Base-by-base conservation (phyloP, 805 yeast genomes). In the Millerago galiae region DNA sequence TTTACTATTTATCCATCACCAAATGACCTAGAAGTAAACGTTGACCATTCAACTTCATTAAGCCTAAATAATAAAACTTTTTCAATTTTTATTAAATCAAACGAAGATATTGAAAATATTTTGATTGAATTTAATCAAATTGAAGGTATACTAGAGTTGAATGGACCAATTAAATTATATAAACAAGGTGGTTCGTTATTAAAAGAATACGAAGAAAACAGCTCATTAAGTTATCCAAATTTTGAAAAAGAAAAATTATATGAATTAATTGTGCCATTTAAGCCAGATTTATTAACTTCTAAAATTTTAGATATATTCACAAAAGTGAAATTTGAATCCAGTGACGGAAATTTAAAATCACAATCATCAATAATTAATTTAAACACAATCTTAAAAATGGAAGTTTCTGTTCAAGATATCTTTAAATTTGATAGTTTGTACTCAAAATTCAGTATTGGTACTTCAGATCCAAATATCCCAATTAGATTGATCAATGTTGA, bases 401-500 rank as follows among this genome's bases (percentile, higher is more conserved):
- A 88, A 0, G 93, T 85, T 1, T 79, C 87, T 3, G 95, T 85
- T 2, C 91, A 84, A 53, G 95, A 87, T 57, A 77, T 81, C 10
- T 85, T 84, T 65, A 75, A 77, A 48, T 59, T 73, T 3, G 58
- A 72, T 14, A 62, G 68, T 25, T 62, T 86, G 1, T 81, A 75
- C 49, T 78, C 88, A 5, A 82, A 79, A 51, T 87, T 83, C 55
- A 75, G 82, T 12, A 70, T 86, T 35, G 82, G 86, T 15, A 71
- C 89, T 5, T 67, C 81, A 1, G 68, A 70, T 21, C 42, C 66
- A 0, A 61, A 62, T 8, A 52, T 59, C 5, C 95, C 93, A 0
- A 66, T 82, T 2, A 62, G 83, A 42, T 60, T 84, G 6, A 52
- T 68, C 4, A 54, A 63, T 6, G 78, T 75, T 16, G 58, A 61